Percentiles rank a stretch among this genome's conserved stretches.
Evolutionary conservation across 2,329 filamentous ascomycete genomes (phyloP).

Genomic region (Dactylellina sp.): DNA sequence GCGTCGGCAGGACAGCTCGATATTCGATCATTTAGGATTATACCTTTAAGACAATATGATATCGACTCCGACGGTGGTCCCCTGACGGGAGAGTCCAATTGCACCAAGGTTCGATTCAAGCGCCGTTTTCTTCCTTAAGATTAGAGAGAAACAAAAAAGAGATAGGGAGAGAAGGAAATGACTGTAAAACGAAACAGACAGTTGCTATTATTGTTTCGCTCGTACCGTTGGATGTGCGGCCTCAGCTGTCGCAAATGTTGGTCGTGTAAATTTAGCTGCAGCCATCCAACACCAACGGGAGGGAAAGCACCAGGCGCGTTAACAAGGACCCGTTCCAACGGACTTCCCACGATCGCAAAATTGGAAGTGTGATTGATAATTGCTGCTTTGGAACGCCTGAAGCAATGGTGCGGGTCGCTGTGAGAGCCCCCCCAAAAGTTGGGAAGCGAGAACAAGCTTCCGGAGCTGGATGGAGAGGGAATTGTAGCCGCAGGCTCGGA

Average conservation of each 20-base stretch:
- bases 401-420: conserved; percentile 35
- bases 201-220: conserved; percentile 1
- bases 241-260: too few relatives aligned
- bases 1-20: conserved; percentile 44
- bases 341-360: too few relatives aligned
- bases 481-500: conserved; percentile 54
- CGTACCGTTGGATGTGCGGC: too few relatives aligned
- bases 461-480: conserved; percentile 39
- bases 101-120: not conserved
- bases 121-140: not conserved
- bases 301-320: not conserved
- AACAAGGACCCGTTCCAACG: too few relatives aligned
- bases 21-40: conserved; percentile 45
- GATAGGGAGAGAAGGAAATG: not conserved
- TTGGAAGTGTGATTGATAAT: not conserved
- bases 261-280: too few relatives aligned
- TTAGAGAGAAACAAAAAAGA: not conserved
- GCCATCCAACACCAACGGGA: not conserved
- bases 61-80: conserved; percentile 10
- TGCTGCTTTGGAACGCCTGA: conserved; percentile 28
- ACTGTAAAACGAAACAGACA: conserved; percentile 1
- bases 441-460: conserved; percentile 51
- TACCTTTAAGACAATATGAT: conserved; percentile 42
- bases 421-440: conserved; percentile 24
- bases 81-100: not conserved